Percentiles rank a stretch among this genome's conserved stretches.
Evolutionary conservation across 2,329 filamentous ascomycete genomes (phyloP).

Genomic region (Periconia digitata): DNA sequence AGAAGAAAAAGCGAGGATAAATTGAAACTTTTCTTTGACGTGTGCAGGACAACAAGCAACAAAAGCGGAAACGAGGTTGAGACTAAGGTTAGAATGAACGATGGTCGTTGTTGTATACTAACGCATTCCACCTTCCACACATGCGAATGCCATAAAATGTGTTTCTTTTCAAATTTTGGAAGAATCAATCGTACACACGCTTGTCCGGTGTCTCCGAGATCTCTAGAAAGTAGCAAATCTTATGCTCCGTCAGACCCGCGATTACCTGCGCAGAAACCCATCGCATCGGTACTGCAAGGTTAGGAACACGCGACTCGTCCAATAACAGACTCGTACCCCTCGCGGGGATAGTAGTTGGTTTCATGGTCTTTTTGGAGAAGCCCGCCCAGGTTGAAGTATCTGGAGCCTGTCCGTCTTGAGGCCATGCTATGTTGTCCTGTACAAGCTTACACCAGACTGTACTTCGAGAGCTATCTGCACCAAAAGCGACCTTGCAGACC

Average conservation of each 20-base stretch:
- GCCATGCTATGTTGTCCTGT: neutral
- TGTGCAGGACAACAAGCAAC: too few species aligned
- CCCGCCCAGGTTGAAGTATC: neutral
- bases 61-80: too few species aligned
- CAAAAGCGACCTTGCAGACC: neutral
- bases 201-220: neutral
- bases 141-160: too few species aligned
- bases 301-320: neutral
- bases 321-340: neutral
- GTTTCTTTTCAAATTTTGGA: too few species aligned
- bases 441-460: neutral
- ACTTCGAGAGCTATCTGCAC: neutral
- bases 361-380: neutral
- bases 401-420: neutral
- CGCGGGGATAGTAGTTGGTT: neutral
- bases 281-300: neutral
- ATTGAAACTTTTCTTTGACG: too few species aligned
- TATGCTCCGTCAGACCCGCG: neutral
- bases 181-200: neutral
- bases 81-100: too few species aligned
- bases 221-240: neutral
- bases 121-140: too few species aligned
- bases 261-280: neutral
- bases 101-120: too few species aligned
- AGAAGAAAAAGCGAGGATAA: too few species aligned